These are phyloP conservation scores for Tetraselmis striata DNA, from an alignment of 139 green algal genomes.

Conservation along the genomic window DNA sequence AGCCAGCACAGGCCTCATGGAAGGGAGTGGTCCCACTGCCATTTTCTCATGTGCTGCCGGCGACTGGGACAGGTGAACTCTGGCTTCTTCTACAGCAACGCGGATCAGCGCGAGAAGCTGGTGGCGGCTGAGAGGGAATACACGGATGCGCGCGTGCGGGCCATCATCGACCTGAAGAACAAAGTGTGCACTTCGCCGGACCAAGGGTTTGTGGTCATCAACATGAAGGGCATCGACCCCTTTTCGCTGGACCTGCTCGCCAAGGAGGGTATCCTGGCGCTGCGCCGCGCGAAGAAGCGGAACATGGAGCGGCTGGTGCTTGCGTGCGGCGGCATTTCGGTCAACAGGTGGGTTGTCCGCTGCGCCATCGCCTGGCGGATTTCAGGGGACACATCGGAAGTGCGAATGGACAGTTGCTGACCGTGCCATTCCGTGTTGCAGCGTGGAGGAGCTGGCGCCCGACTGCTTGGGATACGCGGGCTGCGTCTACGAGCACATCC, in stretches of 20 bases:
- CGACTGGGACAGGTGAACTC: conserved; percentile 71
- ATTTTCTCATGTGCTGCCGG: no score
- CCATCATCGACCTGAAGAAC: conserved; percentile 2
- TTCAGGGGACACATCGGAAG: no score
- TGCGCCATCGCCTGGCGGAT: no score
- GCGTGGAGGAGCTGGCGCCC: conserved; percentile 74
- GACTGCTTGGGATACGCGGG: conserved; percentile 74
- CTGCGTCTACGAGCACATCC: conserved; percentile 93
- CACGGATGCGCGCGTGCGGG: conserved; percentile 84
- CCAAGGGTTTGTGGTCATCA: conserved; percentile 94
- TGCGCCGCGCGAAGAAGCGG: conserved; percentile 87
- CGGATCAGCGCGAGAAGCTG: conserved; percentile 95
- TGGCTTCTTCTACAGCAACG: conserved; percentile 95
- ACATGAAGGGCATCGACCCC: conserved; percentile 99
- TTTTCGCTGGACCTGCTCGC: conserved; percentile 92
- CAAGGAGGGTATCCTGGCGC: conserved; percentile 85
- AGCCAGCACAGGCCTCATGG: no score
- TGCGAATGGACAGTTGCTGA: no score
- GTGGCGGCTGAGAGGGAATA: conserved; percentile 88
- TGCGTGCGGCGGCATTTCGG: conserved; percentile 75
- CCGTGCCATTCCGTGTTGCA: no score
- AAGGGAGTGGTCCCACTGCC: no score
- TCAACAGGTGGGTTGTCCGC: conserved; percentile 36
- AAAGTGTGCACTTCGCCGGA: conserved; percentile 73
- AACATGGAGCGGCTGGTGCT: conserved; percentile 98